Evolutionary conservation across 2,329 filamentous ascomycete species (phyloP), one percentile per base, ranked within the genome.

Genomic region (Scytalidium lignicola): DNA sequence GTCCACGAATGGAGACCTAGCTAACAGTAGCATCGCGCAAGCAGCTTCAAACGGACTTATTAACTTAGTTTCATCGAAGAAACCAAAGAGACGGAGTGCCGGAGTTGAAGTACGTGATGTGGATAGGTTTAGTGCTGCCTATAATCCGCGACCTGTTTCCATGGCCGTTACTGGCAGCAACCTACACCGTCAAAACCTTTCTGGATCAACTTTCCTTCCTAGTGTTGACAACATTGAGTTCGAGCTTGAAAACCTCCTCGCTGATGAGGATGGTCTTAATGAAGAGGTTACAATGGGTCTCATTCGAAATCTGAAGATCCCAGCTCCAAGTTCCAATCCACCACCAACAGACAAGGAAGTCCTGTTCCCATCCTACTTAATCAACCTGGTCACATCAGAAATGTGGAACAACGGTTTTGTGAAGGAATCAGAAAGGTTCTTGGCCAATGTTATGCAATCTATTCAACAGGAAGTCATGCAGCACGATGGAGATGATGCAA

Each of bases 391-490:
- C 55, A 99, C 93, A 12, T 97, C 91, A 15, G 93, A 99, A 74
- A 99, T 99, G 93, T 99, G 93, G 93, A 99, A 99, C 75, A 99
- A 99, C 62, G 93, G 93, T 43, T 99, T 96, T 65, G 93, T 99
- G 61, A 99, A 99, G 75, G 93, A 99, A 71, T 97, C 93, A 3
- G 93, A 99, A 72, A 88, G 92, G 48, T 99, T 99, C 80, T 78
- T 99, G 55, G 93, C 93, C 64, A 99, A 97, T 63, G 93, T 99
- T 56, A 99, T 99, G 93, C 93, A 97, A 71, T 96, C 91, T 7
- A 97, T 99, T 63, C 93, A 99, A 68, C 91, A 97, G 68, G 93
- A 99, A 68, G 93, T 99, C 49, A 97, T 99, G 93, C 88, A 96
- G 65, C 90, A 99, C 66, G 92, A 99, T 59, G 91, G 91, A 41